These are phyloP conservation scores for Pichia cephalocereana DNA, from an alignment of 805 yeast genomes.

Conservation along the genomic window DNA sequence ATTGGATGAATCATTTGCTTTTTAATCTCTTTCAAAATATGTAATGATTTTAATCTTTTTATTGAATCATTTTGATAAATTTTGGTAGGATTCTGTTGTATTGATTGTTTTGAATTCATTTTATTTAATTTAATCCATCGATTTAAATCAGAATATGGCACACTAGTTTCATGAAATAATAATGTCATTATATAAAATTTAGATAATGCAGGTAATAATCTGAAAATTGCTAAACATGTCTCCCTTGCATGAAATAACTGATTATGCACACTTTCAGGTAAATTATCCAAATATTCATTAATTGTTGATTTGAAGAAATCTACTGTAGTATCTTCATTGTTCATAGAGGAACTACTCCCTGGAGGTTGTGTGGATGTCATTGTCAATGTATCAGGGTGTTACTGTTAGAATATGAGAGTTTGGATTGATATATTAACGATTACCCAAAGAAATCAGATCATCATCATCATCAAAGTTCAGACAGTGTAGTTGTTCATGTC, in stretches of 20 bases:
- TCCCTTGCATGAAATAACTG: slow-evolving; percentile 84
- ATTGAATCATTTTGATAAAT: slow-evolving; percentile 66
- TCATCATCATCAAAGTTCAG: no score
- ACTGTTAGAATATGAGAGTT: no score
- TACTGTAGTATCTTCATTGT: background rate
- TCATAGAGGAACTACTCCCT: background rate
- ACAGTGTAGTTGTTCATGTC: no score
- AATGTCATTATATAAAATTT: slow-evolving; percentile 82
- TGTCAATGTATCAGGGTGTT: background rate
- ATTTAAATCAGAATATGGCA: slow-evolving; percentile 58
- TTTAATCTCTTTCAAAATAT: slow-evolving; percentile 54
- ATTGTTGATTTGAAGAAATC: slow-evolving; percentile 59
- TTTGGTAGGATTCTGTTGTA: slow-evolving; percentile 25
- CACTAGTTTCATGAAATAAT: slow-evolving; percentile 72
- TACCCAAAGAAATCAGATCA: no score
- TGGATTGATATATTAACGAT: no score
- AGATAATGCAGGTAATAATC: slow-evolving; percentile 82
- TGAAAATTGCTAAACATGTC: slow-evolving; percentile 86
- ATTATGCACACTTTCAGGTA: slow-evolving; percentile 79
- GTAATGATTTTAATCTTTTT: slow-evolving; percentile 65
- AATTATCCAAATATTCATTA: slow-evolving; percentile 80
- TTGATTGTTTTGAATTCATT: slow-evolving; percentile 2
- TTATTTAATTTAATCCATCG: slow-evolving; percentile 46
- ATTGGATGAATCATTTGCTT: slow-evolving; percentile 27
- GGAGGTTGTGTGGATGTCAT: slow-evolving; percentile 4